phyloP scores from a whole-genome alignment of 2,329 filamentous ascomycete species.

The Dendrostoma leiphaemia region DNA sequence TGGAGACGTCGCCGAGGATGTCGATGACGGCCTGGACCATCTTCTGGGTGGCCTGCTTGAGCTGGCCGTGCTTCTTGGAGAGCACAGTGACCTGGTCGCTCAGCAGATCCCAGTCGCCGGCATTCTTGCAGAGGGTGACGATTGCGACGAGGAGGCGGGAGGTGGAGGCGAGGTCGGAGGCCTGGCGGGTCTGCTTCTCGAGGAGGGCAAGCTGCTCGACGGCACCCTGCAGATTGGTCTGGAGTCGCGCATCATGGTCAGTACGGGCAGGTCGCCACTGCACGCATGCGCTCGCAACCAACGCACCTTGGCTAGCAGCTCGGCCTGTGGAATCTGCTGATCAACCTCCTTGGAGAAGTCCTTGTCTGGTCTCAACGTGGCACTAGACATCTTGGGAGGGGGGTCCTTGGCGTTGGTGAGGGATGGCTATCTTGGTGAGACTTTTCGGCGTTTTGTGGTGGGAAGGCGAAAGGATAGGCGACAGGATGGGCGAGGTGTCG shows the following conservation, averaged over 20 bases:
- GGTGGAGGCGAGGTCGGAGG: constrained; percentile 93
- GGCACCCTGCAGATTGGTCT: constrained; percentile 79
- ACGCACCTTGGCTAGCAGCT: constrained; percentile 80
- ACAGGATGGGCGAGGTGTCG: not conserved
- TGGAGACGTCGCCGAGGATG: constrained; percentile 84
- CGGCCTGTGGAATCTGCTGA: constrained; percentile 83
- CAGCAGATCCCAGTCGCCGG: constrained; percentile 88
- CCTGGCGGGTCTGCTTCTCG: constrained; percentile 98
- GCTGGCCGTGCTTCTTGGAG: constrained; percentile 99
- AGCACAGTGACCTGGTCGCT: constrained; percentile 95
- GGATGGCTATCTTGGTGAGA: not conserved
- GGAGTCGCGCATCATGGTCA: not conserved
- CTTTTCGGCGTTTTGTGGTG: not conserved
- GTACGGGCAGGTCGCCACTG: not conserved
- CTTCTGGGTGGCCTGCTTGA: constrained; percentile 97
- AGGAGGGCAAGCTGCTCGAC: constrained; percentile 89
- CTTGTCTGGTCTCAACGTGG: constrained; percentile 89
- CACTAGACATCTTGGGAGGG: constrained; percentile 73
- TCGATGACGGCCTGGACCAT: constrained; percentile 97
- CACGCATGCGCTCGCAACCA: not conserved
- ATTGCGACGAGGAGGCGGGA: constrained; percentile 84
- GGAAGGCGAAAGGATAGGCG: not conserved
- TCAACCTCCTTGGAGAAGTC: constrained; percentile 98
- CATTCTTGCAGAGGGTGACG: constrained; percentile 91
- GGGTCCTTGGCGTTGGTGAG: no score